Base-by-base conservation (phyloP, 345 rosid genomes). In the Eucalyptus sp. region DNA sequence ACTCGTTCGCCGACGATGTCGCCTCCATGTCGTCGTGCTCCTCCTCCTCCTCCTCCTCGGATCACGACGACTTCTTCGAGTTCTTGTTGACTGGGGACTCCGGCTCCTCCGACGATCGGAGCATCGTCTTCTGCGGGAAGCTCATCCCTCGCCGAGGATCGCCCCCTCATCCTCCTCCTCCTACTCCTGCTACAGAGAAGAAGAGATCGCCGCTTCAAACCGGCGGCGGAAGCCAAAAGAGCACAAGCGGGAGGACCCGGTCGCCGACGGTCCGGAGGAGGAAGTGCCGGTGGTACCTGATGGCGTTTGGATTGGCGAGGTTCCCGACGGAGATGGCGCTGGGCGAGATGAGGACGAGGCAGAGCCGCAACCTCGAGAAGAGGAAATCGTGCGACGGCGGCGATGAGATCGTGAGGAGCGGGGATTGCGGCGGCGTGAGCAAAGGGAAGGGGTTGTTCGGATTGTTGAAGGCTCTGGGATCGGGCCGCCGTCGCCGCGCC, bases 311-410 rank as follows among this genome's bases (percentile, higher is more conserved):
- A 86, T 86, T 86, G 17, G 95, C 94, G 50, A 92, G 94, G 90
- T 88, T 91, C 64, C 94, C 95, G 3, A 31, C 86, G 88, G 94
- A 88, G 89, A 93, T 94, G 94, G 91, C 91, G 86, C 89, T 92
- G 60, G 89, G 81, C 58, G 94, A 94, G 56, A 93, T 95, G 31
- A 94, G 91, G 93, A 91, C 58, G 66, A 92, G 96, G 80, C 97
- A 94, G 90, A 90, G 87, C 88, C 91, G 89, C 85, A 41, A 76
- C 5, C 27, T 41, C 48, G 14, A 41, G 48, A 76, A 41, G 83
- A 76, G 48, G 9, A 44, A 44, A 22, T 20, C 83, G 48, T 76
- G 48, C 29, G 80, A 31, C 91, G 79, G 87, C 13, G 7, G 33
- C 86, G 58, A 14, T 41, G 88, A 83, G 58, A 93, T 85, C 60